These are phyloP conservation scores for Komagataella ulmi DNA, from an alignment of 805 yeast genomes.

Conservation along the genomic window DNA sequence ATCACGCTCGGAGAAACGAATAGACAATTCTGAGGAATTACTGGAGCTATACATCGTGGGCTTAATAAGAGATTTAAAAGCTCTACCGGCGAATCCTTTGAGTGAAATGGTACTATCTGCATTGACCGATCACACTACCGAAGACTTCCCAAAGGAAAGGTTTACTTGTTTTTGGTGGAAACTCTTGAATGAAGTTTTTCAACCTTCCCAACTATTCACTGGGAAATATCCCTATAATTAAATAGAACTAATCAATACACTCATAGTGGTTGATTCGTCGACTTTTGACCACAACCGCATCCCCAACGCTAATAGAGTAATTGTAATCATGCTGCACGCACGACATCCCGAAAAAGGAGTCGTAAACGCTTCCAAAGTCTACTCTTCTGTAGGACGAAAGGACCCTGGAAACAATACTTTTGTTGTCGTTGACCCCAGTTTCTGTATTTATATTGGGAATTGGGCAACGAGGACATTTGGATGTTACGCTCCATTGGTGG, in stretches of 20 bases:
- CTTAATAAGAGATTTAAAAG: neutral
- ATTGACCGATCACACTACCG: neutral
- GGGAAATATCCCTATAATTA: neutral
- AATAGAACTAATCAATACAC: neutral
- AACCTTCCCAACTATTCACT: neutral
- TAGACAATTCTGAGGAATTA: neutral
- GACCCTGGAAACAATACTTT: constrained; percentile 10
- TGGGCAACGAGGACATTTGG: constrained; percentile 16
- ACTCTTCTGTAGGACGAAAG: constrained; percentile 15
- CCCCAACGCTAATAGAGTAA: constrained; percentile 11
- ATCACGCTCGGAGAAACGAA: neutral
- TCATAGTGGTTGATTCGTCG: constrained; percentile 8
- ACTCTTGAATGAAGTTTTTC: neutral
- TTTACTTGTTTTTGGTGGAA: neutral
- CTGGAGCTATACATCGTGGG: neutral
- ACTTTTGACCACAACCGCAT: constrained; percentile 10
- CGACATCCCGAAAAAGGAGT: constrained; percentile 15
- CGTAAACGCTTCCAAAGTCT: constrained; percentile 13
- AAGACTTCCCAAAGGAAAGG: neutral
- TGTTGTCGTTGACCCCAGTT: constrained; percentile 11
- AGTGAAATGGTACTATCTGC: neutral
- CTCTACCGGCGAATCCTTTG: neutral
- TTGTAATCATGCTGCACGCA: constrained; percentile 11
- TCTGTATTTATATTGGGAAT: constrained; percentile 13
- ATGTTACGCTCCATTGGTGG: constrained; percentile 9